phyloP scores from a whole-genome alignment of 192 early-diverging fungal species.

The Backusella parvicylindrica region DNA sequence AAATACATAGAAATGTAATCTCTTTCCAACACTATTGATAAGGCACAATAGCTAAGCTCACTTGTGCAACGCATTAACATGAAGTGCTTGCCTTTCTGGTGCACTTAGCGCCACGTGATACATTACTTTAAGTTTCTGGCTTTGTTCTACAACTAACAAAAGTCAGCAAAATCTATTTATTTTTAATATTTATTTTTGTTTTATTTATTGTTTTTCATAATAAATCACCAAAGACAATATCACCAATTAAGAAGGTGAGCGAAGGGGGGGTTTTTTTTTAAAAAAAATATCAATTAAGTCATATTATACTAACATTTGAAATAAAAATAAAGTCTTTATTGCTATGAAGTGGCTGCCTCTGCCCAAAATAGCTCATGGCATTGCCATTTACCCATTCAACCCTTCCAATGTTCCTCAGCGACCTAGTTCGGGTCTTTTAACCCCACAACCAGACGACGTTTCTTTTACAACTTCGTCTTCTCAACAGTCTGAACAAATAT shows the following conservation, averaged over 20 bases:
- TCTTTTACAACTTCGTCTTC: neutral
- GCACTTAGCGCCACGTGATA: neutral
- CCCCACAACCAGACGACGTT: neutral
- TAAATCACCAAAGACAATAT: neutral
- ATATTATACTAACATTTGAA: neutral
- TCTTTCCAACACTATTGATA: neutral
- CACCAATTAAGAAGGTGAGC: neutral
- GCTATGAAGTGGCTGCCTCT: conserved; percentile 40
- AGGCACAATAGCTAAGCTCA: neutral
- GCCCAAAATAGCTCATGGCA: conserved; percentile 44
- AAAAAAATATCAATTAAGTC: too few species aligned
- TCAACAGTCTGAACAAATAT: conserved; percentile 13
- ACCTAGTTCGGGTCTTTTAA: conserved; percentile 9
- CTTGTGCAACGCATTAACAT: neutral
- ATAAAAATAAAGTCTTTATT: neutral
- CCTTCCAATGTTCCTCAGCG: conserved; percentile 15
- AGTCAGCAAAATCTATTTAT: neutral
- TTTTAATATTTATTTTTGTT: neutral
- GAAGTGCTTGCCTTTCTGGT: neutral
- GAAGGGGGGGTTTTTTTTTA: too few species aligned
- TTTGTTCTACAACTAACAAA: neutral
- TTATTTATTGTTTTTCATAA: neutral
- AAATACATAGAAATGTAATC: too few species aligned
- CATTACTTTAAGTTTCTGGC: neutral
- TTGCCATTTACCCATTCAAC: conserved; percentile 41